Conservation (phyloP, 768 basidiomycete genomes). For the Macrolepiota dolichaula region DNA sequence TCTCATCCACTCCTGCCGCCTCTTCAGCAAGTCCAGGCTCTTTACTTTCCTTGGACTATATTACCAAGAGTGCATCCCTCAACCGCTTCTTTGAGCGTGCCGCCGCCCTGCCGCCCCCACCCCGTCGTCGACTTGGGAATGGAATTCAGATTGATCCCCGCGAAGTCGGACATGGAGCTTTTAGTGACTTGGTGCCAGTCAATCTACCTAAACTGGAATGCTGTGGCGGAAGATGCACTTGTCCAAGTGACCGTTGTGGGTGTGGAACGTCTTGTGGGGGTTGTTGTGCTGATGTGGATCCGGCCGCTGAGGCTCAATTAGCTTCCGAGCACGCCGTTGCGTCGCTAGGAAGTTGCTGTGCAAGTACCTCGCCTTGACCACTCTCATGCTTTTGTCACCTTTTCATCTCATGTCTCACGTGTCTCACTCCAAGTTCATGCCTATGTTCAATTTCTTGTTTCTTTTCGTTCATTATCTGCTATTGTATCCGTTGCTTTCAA, state of each 20-base stretch:
- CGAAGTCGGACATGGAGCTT: constrained; percentile 29
- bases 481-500: background rate
- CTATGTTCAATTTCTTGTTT: background rate
- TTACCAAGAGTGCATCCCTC: constrained; percentile 25
- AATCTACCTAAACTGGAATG: constrained; percentile 65
- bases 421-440: background rate
- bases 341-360: constrained; percentile 27
- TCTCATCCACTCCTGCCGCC: constrained; percentile 11
- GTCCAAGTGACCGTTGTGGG: constrained; percentile 49
- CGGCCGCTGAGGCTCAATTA: background rate
- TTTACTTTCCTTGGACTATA: constrained; percentile 3
- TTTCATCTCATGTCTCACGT: constrained; percentile 4
- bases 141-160: constrained; percentile 41
- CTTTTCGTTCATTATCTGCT: constrained; percentile 9
- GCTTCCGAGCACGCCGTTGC: background rate
- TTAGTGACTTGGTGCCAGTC: constrained; percentile 22
- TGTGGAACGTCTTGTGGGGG: constrained; percentile 59
- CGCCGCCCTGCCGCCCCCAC: constrained; percentile 64
- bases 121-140: constrained; percentile 33
- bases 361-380: constrained; percentile 15
- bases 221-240: constrained; percentile 60
- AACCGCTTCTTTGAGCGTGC: constrained; percentile 67
- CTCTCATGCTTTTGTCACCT: background rate
- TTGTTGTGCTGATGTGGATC: constrained; percentile 35
- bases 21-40: background rate